Percentiles rank a stretch among this genome's conserved stretches.
Conservation (phyloP, 805 yeast species). For the Candida anglica region DNA sequence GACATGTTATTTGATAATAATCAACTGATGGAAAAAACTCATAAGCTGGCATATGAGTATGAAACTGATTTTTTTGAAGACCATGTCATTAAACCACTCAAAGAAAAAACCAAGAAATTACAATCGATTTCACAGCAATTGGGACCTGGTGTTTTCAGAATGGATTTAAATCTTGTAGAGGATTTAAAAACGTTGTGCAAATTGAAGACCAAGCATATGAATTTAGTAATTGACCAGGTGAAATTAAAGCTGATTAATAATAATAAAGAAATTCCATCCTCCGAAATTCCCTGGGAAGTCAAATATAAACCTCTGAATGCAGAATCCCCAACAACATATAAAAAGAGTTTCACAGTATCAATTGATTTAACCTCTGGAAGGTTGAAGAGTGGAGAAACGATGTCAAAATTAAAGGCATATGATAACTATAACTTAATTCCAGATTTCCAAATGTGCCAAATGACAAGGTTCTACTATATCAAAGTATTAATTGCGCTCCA, state of each 20-base stretch:
- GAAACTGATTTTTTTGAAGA: slow-evolving; percentile 21
- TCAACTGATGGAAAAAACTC: slow-evolving; percentile 9
- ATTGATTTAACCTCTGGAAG: slow-evolving; percentile 11
- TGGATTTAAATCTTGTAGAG: slow-evolving; percentile 25
- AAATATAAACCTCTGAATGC: background rate
- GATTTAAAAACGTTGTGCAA: slow-evolving; percentile 27
- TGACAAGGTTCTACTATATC: slow-evolving; percentile 27
- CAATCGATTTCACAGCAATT: slow-evolving; percentile 13
- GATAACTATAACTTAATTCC: slow-evolving; percentile 32
- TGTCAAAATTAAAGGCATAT: no score
- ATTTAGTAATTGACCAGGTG: slow-evolving; percentile 16
- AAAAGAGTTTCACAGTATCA: slow-evolving; percentile 10
- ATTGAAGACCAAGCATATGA: slow-evolving; percentile 20
- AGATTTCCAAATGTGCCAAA: slow-evolving; percentile 32
- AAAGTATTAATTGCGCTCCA: background rate
- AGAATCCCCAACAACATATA: slow-evolving; percentile 6
- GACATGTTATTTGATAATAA: slow-evolving; percentile 13
- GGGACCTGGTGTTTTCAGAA: slow-evolving; percentile 20
- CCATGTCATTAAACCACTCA: slow-evolving; percentile 20
- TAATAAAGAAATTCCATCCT: background rate
- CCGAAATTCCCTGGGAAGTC: slow-evolving; percentile 6
- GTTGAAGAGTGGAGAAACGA: slow-evolving; percentile 1
- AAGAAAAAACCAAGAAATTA: slow-evolving; percentile 15
- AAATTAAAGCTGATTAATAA: slow-evolving; percentile 8
- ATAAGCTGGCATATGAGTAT: slow-evolving; percentile 10